Evolutionary conservation across 306 rosid genomes (phyloP), one percentile per base, ranked within the genome.

Genomic region (Calophaca sinica): DNA sequence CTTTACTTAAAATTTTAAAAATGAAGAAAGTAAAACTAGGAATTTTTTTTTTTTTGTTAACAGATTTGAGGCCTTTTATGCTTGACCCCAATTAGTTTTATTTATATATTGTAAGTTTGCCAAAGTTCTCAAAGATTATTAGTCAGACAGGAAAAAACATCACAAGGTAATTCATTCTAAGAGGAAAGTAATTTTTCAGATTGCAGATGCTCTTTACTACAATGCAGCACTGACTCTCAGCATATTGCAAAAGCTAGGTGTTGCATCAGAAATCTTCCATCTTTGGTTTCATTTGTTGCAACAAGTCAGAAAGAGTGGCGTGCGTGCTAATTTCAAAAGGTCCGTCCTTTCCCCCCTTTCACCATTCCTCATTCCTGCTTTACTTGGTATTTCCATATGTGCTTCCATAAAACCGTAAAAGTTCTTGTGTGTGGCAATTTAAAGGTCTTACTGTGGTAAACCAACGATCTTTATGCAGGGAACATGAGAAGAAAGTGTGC

Each of bases 131-230:
- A 9, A 53, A 13, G 57, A 63, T 60, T 48, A 26, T n/a, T 73
- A 48, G 42, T 64, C 57, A 41, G 65, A 38, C 41, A 75, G 54
- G 14, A 29, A 68, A 76, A 36, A 31, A 20, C 42, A 59, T 57
- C 20, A 10, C 67, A 49, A 8, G 13, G 32, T 20, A 41, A 42
- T 77, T 72, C 54, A 13, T 78, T 73, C 66, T 75, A 48, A 78
- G 53, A 55, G 4, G 2, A n/a, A 20, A 5, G 33, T 11, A 5
- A 33, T 64, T 74, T 75, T 79, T 68, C 88, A 94, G 98, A 75
- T 94, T 80, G 91, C 98, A 55, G 97, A 94, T 91, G 91, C 96
- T 66, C 96, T 94, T 50, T 94, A 88, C 85, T 94, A 94, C 79
- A 91, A 89, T 75, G 86, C 98, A 8, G 78, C 91, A 41, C 74